Conservation (phyloP, 139 green algal genomes). For the Yamagishiella unicocca region DNA sequence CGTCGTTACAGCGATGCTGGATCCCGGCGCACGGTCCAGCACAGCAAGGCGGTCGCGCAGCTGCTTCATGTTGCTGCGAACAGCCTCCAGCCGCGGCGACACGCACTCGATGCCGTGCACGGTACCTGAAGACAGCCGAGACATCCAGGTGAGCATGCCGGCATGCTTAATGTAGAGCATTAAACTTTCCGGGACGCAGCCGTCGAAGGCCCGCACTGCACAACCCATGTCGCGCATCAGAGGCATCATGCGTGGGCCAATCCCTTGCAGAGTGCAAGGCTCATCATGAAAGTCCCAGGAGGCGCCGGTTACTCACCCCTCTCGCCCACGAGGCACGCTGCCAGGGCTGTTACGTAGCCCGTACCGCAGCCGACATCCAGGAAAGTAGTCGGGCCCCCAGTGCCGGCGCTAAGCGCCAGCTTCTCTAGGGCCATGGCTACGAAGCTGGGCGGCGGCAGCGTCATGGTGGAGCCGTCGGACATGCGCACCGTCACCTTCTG, state of each 20-base stretch:
- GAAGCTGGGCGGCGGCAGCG: slow-evolving; percentile 69
- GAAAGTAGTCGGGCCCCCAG: slow-evolving; percentile 47
- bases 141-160: too few species aligned
- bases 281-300: too few species aligned
- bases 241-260: too few species aligned
- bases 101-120: slow-evolving; percentile 73
- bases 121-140: slow-evolving; percentile 8
- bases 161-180: too few species aligned
- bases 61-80: slow-evolving; percentile 62
- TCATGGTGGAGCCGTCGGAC: slow-evolving; percentile 71
- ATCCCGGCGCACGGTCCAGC: slow-evolving; percentile 42
- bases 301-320: slow-evolving; percentile 33
- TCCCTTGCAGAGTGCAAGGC: too few species aligned
- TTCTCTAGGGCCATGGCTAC: slow-evolving; percentile 69
- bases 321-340: slow-evolving; percentile 62
- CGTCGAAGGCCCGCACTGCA: too few species aligned
- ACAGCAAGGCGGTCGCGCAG: slow-evolving; percentile 57
- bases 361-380: slow-evolving; percentile 76
- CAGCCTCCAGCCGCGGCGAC: slow-evolving; percentile 60
- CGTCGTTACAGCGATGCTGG: slow-evolving; percentile 44
- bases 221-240: too few species aligned
- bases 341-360: slow-evolving; percentile 72
- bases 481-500: slow-evolving; percentile 73
- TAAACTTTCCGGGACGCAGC: too few species aligned
- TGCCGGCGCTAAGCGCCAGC: slow-evolving; percentile 58